Evolutionary conservation across 2,329 filamentous ascomycete genomes (phyloP).

Genomic region (Apiospora rasikravindrae): DNA sequence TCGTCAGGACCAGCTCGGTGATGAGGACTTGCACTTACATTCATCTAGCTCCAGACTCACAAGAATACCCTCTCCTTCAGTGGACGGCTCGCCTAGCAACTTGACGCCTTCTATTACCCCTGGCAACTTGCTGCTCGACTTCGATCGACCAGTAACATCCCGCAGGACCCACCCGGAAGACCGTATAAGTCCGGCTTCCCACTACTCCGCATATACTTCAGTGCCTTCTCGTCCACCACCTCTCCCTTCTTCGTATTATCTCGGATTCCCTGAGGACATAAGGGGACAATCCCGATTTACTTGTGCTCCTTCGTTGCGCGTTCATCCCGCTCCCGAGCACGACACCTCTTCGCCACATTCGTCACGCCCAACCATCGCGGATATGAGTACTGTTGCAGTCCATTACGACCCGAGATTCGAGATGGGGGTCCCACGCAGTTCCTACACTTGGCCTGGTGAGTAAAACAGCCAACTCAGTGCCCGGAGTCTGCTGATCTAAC

Average conservation of each 20-base stretch:
- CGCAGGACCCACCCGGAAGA: slow-evolving; percentile 32
- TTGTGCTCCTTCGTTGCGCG: slow-evolving; percentile 37
- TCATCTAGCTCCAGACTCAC: slow-evolving; percentile 7
- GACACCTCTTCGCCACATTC: slow-evolving; percentile 29
- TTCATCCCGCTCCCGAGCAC: slow-evolving; percentile 41
- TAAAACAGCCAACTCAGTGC: slow-evolving; percentile 26
- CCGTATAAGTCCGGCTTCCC: slow-evolving; percentile 34
- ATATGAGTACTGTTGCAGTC: slow-evolving; percentile 55
- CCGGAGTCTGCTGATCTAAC: background rate
- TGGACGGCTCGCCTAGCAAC: background rate
- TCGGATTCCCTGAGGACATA: slow-evolving; percentile 28
- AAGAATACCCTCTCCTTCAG: background rate
- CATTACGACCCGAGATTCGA: slow-evolving; percentile 56
- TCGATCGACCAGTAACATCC: slow-evolving; percentile 29
- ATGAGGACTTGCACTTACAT: background rate
- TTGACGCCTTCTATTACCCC: slow-evolving; percentile 18
- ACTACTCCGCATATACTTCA: slow-evolving; percentile 10
- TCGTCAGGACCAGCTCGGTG: background rate
- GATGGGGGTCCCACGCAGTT: slow-evolving; percentile 55
- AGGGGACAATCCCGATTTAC: slow-evolving; percentile 27
- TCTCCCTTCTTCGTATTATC: background rate
- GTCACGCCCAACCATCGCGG: slow-evolving; percentile 31
- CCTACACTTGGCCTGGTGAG: slow-evolving; percentile 57
- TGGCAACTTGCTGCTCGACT: slow-evolving; percentile 29
- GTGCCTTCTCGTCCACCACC: background rate